Percentiles rank a stretch among this genome's conserved stretches.
Conservation (phyloP, 768 basidiomycete species). For the Lyophyllum semitale region DNA sequence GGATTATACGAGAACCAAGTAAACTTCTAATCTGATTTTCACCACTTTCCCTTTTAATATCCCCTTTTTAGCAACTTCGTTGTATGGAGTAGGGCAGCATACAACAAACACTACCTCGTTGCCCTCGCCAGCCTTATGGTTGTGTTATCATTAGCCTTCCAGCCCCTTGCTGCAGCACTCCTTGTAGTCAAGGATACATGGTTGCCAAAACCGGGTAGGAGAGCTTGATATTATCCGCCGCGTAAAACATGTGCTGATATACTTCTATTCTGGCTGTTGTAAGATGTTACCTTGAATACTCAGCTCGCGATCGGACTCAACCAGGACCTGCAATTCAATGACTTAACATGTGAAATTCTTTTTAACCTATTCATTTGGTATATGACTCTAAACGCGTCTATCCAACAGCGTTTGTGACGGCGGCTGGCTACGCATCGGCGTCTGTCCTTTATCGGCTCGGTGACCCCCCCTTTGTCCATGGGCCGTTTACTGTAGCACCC, state of each 20-base stretch:
- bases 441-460: conserved; percentile 46
- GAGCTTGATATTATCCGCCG: conserved; percentile 3
- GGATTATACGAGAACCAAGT: conserved; percentile 59
- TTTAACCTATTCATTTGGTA: neutral
- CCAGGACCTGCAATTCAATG: conserved; percentile 43
- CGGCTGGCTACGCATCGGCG: conserved; percentile 56
- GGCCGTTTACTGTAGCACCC: conserved; percentile 45
- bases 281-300: conserved; percentile 41
- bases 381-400: neutral
- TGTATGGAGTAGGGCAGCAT: conserved; percentile 46
- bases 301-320: conserved; percentile 44
- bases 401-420: conserved; percentile 49
- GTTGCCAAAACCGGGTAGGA: conserved; percentile 39
- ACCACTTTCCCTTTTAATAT: neutral
- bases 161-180: conserved; percentile 54
- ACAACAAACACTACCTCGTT: conserved; percentile 54
- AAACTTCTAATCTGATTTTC: conserved; percentile 8
- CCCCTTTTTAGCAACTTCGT: conserved; percentile 40
- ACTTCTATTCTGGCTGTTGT: neutral
- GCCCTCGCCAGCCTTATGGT: conserved; percentile 50
- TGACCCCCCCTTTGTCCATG: conserved; percentile 46
- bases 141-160: conserved; percentile 46
- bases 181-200: conserved; percentile 49
- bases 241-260: neutral
- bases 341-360: conserved; percentile 44